A percentile compares a stretch with the other conserved stretches of the same genome.
phyloP scores from a whole-genome alignment of 176 grass and related monocot species.

The Dendrocalamus sinicus region DNA sequence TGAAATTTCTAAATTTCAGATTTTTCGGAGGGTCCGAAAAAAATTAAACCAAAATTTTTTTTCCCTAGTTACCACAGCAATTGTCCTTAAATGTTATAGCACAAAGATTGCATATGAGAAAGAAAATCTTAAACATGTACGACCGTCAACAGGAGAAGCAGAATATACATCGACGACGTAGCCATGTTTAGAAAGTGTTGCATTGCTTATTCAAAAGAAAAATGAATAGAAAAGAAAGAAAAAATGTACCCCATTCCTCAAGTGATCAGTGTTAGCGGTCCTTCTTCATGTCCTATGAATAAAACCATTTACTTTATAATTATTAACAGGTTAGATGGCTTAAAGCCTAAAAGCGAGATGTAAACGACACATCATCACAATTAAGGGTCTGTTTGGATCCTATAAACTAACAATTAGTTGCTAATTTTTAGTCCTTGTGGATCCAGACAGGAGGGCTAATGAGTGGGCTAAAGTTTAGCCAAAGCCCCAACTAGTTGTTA shows the following conservation, averaged over 20 bases:
- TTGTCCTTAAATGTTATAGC: constrained; percentile 27
- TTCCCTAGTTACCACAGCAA: not conserved
- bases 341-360: constrained; percentile 12
- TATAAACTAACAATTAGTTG: too few species aligned
- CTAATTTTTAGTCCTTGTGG: too few species aligned
- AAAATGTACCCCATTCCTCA: not conserved
- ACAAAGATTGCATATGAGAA: not conserved
- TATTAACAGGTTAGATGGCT: not conserved
- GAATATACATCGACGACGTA: not conserved
- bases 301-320: constrained; percentile 12
- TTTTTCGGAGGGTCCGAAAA: too few species aligned
- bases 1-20: too few species aligned
- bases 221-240: not conserved
- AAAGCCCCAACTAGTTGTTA: too few species aligned
- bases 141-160: not conserved
- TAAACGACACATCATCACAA: not conserved
- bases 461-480: too few species aligned
- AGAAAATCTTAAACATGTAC: constrained; percentile 36
- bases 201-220: not conserved
- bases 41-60: too few species aligned
- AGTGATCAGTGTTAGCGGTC: not conserved
- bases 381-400: too few species aligned
- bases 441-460: too few species aligned
- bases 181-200: constrained; percentile 30
- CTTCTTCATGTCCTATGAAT: constrained; percentile 29